phyloP scores from a whole-genome alignment of 2,329 filamentous ascomycete species.

The Pyrenochaeta sp. region DNA sequence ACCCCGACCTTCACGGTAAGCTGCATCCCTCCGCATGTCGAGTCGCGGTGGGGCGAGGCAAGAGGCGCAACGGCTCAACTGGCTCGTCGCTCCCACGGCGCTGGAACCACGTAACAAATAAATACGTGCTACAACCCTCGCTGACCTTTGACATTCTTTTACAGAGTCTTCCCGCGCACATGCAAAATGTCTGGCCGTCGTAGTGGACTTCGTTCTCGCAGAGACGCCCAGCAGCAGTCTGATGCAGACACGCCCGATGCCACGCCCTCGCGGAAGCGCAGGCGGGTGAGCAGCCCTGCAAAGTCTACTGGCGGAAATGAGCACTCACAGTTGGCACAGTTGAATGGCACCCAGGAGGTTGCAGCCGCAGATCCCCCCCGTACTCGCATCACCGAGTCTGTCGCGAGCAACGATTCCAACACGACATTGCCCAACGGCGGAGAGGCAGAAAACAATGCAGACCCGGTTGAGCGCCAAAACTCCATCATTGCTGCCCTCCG shows the following conservation, averaged over 20 bases:
- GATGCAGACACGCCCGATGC: constrained; percentile 57
- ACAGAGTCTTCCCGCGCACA: constrained; percentile 19
- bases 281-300: constrained; percentile 50
- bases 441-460: constrained; percentile 38
- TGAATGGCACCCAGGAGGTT: constrained; percentile 45
- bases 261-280: constrained; percentile 58
- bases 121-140: constrained; percentile 13
- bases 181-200: constrained; percentile 25
- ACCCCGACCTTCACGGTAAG: constrained; percentile 20
- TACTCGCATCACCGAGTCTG: constrained; percentile 47
- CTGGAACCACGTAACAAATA: constrained; percentile 11
- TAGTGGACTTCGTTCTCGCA: constrained; percentile 25
- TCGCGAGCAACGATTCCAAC: constrained; percentile 54
- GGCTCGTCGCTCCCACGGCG: constrained; percentile 15
- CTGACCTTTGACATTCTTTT: constrained; percentile 20
- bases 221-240: constrained; percentile 43
- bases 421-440: constrained; percentile 45
- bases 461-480: constrained; percentile 48
- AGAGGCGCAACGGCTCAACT: not conserved
- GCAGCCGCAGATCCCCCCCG: constrained; percentile 34
- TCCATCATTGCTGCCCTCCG: constrained; percentile 52
- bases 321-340: constrained; percentile 34
- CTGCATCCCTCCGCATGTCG: constrained; percentile 16
- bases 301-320: constrained; percentile 6
- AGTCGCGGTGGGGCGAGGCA: constrained; percentile 22